phyloP scores from a whole-genome alignment of 2,329 filamentous ascomycete genomes.

The Nigrospora osmanthi region DNA sequence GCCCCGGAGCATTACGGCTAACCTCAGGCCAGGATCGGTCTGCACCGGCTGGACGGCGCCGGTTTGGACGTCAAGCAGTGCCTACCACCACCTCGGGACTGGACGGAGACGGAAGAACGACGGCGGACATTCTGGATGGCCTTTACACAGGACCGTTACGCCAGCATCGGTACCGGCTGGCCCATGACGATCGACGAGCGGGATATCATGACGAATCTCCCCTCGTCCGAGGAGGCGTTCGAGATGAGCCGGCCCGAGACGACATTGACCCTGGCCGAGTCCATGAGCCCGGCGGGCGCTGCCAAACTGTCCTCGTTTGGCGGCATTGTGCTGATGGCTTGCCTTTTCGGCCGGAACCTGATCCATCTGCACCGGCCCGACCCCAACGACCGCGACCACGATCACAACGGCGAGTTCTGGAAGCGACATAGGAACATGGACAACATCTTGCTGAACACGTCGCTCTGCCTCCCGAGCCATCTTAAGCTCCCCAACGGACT shows the following conservation, averaged over 20 bases:
- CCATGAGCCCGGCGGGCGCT: constrained; percentile 64
- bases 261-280: constrained; percentile 62
- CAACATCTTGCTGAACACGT: constrained; percentile 81
- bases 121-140: constrained; percentile 92
- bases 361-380: constrained; percentile 85
- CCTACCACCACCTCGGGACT: constrained; percentile 77
- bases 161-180: constrained; percentile 95
- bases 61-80: constrained; percentile 91
- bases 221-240: constrained; percentile 77
- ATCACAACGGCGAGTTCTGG: constrained; percentile 93
- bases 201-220: constrained; percentile 83
- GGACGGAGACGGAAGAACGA: constrained; percentile 88
- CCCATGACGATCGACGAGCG: constrained; percentile 89
- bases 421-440: constrained; percentile 85
- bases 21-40: constrained; percentile 68
- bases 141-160: constrained; percentile 85
- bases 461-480: constrained; percentile 71
- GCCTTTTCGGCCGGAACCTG: constrained; percentile 83
- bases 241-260: constrained; percentile 69
- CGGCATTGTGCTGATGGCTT: constrained; percentile 77
- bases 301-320: constrained; percentile 69
- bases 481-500: constrained; percentile 74
- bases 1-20: constrained; percentile 30
- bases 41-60: constrained; percentile 76
- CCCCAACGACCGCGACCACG: constrained; percentile 70